These are phyloP conservation scores for Metschnikowia vanudenii DNA, from an alignment of 805 yeast genomes.

Conservation along the genomic window DNA sequence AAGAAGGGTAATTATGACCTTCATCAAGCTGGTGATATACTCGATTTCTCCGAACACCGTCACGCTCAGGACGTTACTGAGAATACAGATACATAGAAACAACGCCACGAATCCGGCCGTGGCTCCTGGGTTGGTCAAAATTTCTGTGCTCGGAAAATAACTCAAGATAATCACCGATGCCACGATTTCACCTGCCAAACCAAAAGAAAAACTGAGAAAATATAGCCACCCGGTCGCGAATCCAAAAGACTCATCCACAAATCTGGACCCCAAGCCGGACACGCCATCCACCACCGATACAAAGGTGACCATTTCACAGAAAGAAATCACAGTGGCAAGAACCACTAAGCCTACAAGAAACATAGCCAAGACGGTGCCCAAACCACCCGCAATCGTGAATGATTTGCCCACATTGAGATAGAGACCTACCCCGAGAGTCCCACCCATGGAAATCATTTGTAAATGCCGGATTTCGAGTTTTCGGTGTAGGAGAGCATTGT, in stretches of 20 bases:
- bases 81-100: constrained; percentile 44
- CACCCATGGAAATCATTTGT: constrained; percentile 77
- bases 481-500: constrained; percentile 43
- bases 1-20: constrained; percentile 50
- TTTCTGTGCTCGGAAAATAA: constrained; percentile 57
- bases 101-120: constrained; percentile 65
- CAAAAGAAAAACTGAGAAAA: constrained; percentile 69
- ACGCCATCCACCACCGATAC: constrained; percentile 80
- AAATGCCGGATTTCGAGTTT: constrained; percentile 63
- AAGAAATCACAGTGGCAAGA: constrained; percentile 65
- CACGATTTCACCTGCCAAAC: constrained; percentile 76
- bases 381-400: constrained; percentile 70
- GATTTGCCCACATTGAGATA: constrained; percentile 71
- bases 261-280: constrained; percentile 69
- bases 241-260: constrained; percentile 76
- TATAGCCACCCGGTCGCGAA: constrained; percentile 73
- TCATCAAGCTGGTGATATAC: constrained; percentile 57
- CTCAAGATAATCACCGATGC: constrained; percentile 77
- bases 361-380: constrained; percentile 72
- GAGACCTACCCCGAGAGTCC: constrained; percentile 76
- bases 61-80: constrained; percentile 64
- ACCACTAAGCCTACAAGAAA: constrained; percentile 63
- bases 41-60: constrained; percentile 74
- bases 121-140: constrained; percentile 46
- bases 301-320: constrained; percentile 79